Percentiles rank a stretch among this genome's conserved stretches.
Conservation (phyloP, 768 basidiomycete species). For the Obba rivulosa region DNA sequence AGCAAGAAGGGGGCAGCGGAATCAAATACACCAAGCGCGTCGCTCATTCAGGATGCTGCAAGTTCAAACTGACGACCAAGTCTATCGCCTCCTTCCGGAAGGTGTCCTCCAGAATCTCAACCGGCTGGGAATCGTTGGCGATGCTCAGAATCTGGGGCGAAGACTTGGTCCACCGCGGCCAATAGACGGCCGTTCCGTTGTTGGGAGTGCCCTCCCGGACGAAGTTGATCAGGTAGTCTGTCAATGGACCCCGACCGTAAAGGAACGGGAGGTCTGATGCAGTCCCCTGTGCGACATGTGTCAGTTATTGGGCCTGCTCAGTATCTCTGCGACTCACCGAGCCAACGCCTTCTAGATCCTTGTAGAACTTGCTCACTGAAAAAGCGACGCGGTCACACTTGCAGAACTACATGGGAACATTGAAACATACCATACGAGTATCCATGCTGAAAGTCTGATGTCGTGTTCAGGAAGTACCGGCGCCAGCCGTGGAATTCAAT, state of each 20-base stretch:
- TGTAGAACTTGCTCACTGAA: no score
- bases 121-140: constrained; percentile 9
- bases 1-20: no score
- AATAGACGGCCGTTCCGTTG: constrained; percentile 12
- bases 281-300: constrained; percentile 7
- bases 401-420: no score
- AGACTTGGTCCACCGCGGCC: constrained; percentile 18
- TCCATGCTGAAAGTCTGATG: not conserved
- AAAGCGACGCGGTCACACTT: no score
- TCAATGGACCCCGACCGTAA: constrained; percentile 18
- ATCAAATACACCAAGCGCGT: no score
- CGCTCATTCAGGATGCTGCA: no score
- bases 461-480: constrained; percentile 20
- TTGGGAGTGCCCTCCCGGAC: constrained; percentile 25
- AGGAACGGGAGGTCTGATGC: constrained; percentile 19
- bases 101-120: constrained; percentile 10
- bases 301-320: no score
- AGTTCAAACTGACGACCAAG: not conserved
- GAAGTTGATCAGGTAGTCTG: constrained; percentile 26
- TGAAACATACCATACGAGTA: not conserved
- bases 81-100: constrained; percentile 14
- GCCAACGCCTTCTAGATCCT: no score
- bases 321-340: no score
- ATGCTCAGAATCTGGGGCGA: constrained; percentile 12
- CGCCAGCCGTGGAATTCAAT: constrained; percentile 44